These are phyloP conservation scores for Ophiostoma sp. DNA, from an alignment of 2,329 filamentous ascomycete genomes.

Conservation along the genomic window DNA sequence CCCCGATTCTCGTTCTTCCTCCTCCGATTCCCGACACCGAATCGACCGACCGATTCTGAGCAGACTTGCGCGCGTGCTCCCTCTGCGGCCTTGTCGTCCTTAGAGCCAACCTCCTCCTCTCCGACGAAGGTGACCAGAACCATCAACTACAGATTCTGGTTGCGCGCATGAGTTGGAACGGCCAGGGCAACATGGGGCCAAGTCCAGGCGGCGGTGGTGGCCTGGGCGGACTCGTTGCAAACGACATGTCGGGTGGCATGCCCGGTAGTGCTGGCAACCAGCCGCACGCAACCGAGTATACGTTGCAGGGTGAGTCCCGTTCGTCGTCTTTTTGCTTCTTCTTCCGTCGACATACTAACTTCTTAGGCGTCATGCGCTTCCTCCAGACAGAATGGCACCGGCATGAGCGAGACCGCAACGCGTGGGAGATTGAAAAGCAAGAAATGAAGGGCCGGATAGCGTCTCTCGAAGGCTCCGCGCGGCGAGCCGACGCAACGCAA, in stretches of 20 bases:
- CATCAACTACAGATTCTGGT: not conserved
- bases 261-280: constrained; percentile 48
- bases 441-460: constrained; percentile 99
- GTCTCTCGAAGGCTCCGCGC: constrained; percentile 83
- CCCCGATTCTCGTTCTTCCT: not conserved
- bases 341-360: no score
- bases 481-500: constrained; percentile 83
- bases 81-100: not conserved
- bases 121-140: not conserved
- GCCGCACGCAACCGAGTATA: constrained; percentile 62
- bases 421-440: constrained; percentile 98
- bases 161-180: constrained; percentile 30
- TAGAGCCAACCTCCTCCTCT: not conserved
- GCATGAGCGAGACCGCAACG: constrained; percentile 94
- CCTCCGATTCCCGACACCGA: not conserved
- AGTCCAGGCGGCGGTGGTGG: constrained; percentile 45
- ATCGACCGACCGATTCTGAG: not conserved
- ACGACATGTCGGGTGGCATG: constrained; percentile 44
- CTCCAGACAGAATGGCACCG: constrained; percentile 99
- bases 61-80: not conserved
- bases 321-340: not conserved
- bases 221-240: constrained; percentile 41
- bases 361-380: constrained; percentile 95
- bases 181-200: constrained; percentile 42
- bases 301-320: constrained; percentile 51